Base-by-base conservation (phyloP, 2,329 filamentous ascomycete species). In the Nakataea oryzae region DNA sequence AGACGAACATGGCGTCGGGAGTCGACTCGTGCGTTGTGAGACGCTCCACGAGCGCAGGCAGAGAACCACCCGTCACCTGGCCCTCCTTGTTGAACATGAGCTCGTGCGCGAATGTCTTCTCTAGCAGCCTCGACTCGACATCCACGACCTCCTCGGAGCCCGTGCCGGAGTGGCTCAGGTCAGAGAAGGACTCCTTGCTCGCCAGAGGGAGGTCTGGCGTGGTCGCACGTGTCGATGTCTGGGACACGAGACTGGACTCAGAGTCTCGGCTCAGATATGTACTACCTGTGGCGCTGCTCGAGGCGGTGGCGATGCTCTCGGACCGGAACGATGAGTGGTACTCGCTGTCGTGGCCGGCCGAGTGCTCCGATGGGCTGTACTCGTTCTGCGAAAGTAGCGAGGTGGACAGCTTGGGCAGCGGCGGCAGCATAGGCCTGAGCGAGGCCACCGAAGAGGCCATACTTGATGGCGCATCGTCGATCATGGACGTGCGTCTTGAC, bases 31-130 rank as follows among this genome's bases (percentile, higher is more conserved):
- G 92, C 0, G 90, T 91, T 0, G 95, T 97, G 55, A 99, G 83
- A 65, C 92, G 88, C 78, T 99, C 95, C n/a, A 99, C 88, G 30
- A 99, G 79, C 2, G 95, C 95, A 6, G 90, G 86, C 14, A 99
- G 81, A 3, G 92, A 96, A 17, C 95, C 95, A 58, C 95, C 95
- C 55, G 90, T 90, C n/a, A 99, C 88, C 65, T 96, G 90, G 1
- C 93, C 93, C 67, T 97, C 93, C 73, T 96, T 96, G 77, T 96
- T 97, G 73, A 90, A 89, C 70, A 96, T 86, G 58, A 99, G 81
- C 71, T 99, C 93, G 70, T 97, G 90, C 0, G 91, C 91, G 70
- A 85, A 97, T 0, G 93, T 96, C 75, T 89, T 96, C 71, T 93
- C 90, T n/a, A 96, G 78, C n/a, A 97, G 78, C 69, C 88, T 88